phyloP scores from a whole-genome alignment of 768 basidiomycete genomes.

The Rickenella mellea region DNA sequence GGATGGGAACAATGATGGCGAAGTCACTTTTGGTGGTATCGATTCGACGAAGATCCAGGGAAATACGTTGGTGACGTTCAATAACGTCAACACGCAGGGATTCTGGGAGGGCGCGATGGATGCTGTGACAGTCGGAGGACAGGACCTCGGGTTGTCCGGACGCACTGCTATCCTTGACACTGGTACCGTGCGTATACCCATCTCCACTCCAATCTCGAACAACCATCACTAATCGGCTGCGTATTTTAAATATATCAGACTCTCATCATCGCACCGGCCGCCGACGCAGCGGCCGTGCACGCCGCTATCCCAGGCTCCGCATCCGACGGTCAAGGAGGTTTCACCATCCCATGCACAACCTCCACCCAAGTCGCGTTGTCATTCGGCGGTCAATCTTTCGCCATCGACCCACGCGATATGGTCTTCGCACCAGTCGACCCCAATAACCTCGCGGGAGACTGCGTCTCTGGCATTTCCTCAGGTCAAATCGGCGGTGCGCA shows the following conservation, averaged over 20 bases:
- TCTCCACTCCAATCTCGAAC: too few relatives aligned
- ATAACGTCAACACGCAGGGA: conserved; percentile 55
- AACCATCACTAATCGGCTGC: too few relatives aligned
- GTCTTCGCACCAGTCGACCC: conserved; percentile 43
- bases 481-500: conserved; percentile 48
- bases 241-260: too few relatives aligned
- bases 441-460: conserved; percentile 48
- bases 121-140: conserved; percentile 48
- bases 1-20: conserved; percentile 59
- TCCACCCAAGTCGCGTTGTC: conserved; percentile 41
- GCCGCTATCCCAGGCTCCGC: conserved; percentile 43
- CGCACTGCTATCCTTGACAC: conserved; percentile 69
- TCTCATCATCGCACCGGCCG: conserved; percentile 28
- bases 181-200: too few relatives aligned
- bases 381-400: conserved; percentile 48
- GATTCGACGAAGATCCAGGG: conserved; percentile 61
- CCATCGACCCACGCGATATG: conserved; percentile 60
- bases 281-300: conserved; percentile 51
- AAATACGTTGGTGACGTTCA: conserved; percentile 44
- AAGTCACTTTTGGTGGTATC: conserved; percentile 75
- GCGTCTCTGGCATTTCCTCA: conserved; percentile 60
- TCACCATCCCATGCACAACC: conserved; percentile 62
- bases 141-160: conserved; percentile 36
- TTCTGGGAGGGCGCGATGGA: conserved; percentile 77
- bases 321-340: conserved; percentile 35